Conservation (phyloP, 805 yeast genomes). For the Saturnispora besseyi region DNA sequence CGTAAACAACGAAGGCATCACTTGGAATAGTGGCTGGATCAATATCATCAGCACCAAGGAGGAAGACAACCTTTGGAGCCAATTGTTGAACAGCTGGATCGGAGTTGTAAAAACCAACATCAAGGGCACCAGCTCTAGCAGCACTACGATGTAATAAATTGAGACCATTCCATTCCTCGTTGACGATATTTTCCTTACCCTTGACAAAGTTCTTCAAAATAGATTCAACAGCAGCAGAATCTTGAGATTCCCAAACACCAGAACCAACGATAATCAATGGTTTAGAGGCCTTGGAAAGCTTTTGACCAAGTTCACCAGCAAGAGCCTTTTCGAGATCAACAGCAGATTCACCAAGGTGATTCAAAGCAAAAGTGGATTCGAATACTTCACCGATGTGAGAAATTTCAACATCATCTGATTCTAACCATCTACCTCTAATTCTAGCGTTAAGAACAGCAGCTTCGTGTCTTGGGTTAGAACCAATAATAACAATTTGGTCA, state of each 20-base stretch:
- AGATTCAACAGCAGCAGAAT: conserved; percentile 52
- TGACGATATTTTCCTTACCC: conserved; percentile 49
- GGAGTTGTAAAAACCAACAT: conserved; percentile 61
- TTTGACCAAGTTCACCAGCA: conserved; percentile 59
- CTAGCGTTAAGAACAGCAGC: conserved; percentile 83
- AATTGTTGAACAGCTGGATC: conserved; percentile 37
- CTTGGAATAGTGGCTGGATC: conserved; percentile 59
- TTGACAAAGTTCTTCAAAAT: conserved; percentile 52
- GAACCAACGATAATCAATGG: conserved; percentile 80
- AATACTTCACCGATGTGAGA: conserved; percentile 68
- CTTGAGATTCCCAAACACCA: conserved; percentile 60
- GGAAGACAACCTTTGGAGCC: conserved; percentile 65
- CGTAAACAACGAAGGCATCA: conserved; percentile 82
- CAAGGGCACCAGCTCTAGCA: conserved; percentile 80
- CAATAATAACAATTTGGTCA: conserved; percentile 70
- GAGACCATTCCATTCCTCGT: conserved; percentile 73
- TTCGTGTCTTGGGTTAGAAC: conserved; percentile 84
- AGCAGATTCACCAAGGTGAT: conserved; percentile 54
- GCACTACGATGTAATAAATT: conserved; percentile 79
- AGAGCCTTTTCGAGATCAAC: conserved; percentile 52
- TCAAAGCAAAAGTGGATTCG: conserved; percentile 64
- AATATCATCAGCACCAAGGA: conserved; percentile 80
- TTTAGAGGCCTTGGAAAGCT: conserved; percentile 53
- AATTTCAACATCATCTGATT: conserved; percentile 50
- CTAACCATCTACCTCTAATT: conserved; percentile 73